Evolutionary conservation across 2,329 filamentous ascomycete species (phyloP), one percentile per base, ranked within the genome.

Genomic region (Fusarium tuaranense): DNA sequence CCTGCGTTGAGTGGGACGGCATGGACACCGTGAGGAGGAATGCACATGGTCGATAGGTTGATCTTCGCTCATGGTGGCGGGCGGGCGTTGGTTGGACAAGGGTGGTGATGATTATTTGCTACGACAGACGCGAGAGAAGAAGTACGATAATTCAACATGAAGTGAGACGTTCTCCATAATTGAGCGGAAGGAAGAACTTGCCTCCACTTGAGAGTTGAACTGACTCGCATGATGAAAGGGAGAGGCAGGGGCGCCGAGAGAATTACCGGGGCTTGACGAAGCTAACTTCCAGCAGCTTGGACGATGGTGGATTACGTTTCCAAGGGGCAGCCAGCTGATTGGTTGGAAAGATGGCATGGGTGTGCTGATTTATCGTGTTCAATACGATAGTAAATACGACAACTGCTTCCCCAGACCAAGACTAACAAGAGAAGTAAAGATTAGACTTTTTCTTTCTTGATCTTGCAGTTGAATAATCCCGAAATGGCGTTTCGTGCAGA

Each of bases 1-100:
- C 44, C 36, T 55, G 4, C 58, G 65, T 18, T 53, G 57, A 1
- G 46, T 27, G 32, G 58, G 65, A n/a, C 65, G 58, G 36, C 46
- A 67, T 16, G 44, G 44, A n/a, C 65, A 67, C n/a, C 65, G 65
- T 4, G 65, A 67, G 22, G 48, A 39, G 22, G 44, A 20, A 27
- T 67, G 64, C 7, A 22, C 20, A 27, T 67, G 46, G 22, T 62
- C 65, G 32, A 14, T 18, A 18, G 18, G 16, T n/a, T 44, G 20
- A 16, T 25, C 36, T 22, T 44, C 14, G 18, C 25, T 25, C 55
- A 61, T 66, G 10, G 32, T 60, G 36, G 27, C 53, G 30, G 53
- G 46, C 22, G 7, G 44, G 20, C 12, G 44, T 25, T 25, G 20
- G 44, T 48, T 27, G 44, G 46, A 51, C 46, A 51, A 51, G 46